phyloP scores from a whole-genome alignment of 495 filamentous ascomycete species.

The Hypoxylon subgilvum region DNA sequence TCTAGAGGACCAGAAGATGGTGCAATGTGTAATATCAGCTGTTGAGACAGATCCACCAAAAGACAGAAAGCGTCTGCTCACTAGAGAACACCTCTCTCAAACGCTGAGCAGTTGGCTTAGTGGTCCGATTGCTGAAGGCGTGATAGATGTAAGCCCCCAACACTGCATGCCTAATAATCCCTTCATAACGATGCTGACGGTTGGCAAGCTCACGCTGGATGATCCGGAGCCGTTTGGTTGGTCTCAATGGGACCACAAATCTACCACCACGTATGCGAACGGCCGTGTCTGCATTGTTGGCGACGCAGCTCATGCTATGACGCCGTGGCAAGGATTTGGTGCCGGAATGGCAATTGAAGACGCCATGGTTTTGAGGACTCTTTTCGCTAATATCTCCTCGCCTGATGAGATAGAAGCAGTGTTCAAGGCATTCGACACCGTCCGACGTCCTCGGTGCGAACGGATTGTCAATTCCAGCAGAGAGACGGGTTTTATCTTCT shows the following conservation, averaged over 20 bases:
- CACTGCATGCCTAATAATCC: too few relatives aligned
- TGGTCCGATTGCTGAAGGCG: not conserved
- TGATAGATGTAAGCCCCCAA: not conserved
- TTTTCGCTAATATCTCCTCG: constrained; percentile 53
- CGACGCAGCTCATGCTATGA: constrained; percentile 63
- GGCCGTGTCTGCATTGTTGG: constrained; percentile 57
- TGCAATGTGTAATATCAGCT: constrained; percentile 15
- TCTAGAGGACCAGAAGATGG: constrained; percentile 5
- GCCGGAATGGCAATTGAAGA: constrained; percentile 72
- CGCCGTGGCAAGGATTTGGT: constrained; percentile 71
- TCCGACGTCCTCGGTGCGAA: constrained; percentile 54
- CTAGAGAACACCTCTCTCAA: not conserved
- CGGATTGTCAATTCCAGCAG: constrained; percentile 39
- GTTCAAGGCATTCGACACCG: constrained; percentile 62
- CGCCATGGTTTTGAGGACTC: constrained; percentile 61
- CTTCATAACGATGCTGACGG: too few relatives aligned
- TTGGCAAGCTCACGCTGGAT: constrained; percentile 17
- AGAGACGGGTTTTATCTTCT: constrained; percentile 32
- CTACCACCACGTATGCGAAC: constrained; percentile 43
- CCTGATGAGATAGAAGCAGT: constrained; percentile 50
- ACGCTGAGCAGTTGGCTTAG: not conserved
- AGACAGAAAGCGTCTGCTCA: not conserved
- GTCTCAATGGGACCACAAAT: constrained; percentile 26
- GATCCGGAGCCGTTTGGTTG: constrained; percentile 9
- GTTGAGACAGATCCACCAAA: constrained; percentile 1